These are phyloP conservation scores for Gossypium trilobum DNA, from an alignment of 441 rosid genomes.

Conservation along the genomic window DNA sequence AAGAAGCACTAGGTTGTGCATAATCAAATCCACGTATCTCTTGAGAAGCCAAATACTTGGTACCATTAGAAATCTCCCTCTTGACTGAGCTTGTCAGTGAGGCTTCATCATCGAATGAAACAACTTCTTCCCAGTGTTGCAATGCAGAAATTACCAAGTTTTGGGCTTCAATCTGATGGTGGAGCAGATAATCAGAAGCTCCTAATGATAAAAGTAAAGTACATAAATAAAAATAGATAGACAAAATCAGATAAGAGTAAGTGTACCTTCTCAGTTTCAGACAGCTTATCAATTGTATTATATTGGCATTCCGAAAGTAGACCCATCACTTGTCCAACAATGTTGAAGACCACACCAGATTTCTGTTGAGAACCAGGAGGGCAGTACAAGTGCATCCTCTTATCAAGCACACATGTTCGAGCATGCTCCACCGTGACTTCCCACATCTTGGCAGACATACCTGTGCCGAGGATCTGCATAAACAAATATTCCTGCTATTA, in stretches of 20 bases:
- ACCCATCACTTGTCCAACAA: conserved; percentile 78
- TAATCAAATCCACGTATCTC: conserved; percentile 48
- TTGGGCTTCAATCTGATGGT: conserved; percentile 61
- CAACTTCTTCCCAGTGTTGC: conserved; percentile 49
- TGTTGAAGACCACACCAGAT: conserved; percentile 75
- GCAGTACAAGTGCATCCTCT: conserved; percentile 48
- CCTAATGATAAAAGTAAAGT: conserved; percentile 11
- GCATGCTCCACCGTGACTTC: conserved; percentile 87
- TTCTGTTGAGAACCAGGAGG: conserved; percentile 50
- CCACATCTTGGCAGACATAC: conserved; percentile 99
- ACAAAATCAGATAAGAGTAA: conserved; percentile 9
- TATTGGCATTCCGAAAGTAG: conserved; percentile 56
- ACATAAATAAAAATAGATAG: not conserved
- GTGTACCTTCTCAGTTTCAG: conserved; percentile 70
- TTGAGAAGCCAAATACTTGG: conserved; percentile 31
- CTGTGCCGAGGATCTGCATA: conserved; percentile 83
- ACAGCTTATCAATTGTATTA: conserved; percentile 48
- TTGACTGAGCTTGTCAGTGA: conserved; percentile 35
- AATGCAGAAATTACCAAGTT: conserved; percentile 56
- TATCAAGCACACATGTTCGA: conserved; percentile 64
- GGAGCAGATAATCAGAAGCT: conserved; percentile 12
- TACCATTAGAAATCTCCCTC: conserved; percentile 31
- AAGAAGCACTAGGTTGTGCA: conserved; percentile 38
- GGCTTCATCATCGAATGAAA: conserved; percentile 52
- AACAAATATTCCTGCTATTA: not conserved